Evolutionary conservation across 768 basidiomycete species (phyloP).

Genomic region (Calocybe indica): DNA sequence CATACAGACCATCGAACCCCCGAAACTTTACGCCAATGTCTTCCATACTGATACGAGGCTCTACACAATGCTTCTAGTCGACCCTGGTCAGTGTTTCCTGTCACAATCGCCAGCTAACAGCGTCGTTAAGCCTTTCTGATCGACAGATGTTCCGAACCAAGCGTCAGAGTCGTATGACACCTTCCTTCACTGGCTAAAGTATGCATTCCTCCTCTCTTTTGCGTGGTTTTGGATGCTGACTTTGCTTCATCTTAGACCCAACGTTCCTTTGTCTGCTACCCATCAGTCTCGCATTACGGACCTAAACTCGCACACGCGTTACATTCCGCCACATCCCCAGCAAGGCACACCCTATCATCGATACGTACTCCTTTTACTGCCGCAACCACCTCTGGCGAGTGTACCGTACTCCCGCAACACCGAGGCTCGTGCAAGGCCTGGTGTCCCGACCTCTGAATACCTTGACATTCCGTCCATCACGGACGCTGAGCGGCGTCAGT

Average conservation of each 20-base stretch:
- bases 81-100: slow-evolving; percentile 54
- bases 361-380: slow-evolving; percentile 72
- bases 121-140: slow-evolving; percentile 4
- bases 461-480: slow-evolving; percentile 43
- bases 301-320: slow-evolving; percentile 57
- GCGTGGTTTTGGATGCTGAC: slow-evolving; percentile 4
- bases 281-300: slow-evolving; percentile 33
- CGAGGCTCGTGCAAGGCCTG: slow-evolving; percentile 23
- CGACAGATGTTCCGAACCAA: slow-evolving; percentile 76
- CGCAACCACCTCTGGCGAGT: slow-evolving; percentile 45
- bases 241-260: slow-evolving; percentile 47
- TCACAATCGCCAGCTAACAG: neutral
- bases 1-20: slow-evolving; percentile 55
- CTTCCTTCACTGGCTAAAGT: slow-evolving; percentile 87
- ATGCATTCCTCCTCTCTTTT: slow-evolving; percentile 19
- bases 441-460: slow-evolving; percentile 25
- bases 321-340: slow-evolving; percentile 91
- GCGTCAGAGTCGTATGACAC: slow-evolving; percentile 57
- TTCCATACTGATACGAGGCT: slow-evolving; percentile 77
- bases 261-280: slow-evolving; percentile 70
- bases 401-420: slow-evolving; percentile 27
- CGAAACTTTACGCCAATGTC: slow-evolving; percentile 63
- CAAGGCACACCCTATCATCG: slow-evolving; percentile 88
- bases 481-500: slow-evolving; percentile 45
- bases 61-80: slow-evolving; percentile 87